Conservation (phyloP, 768 basidiomycete species). For the Paxillus ammoniavirescens region DNA sequence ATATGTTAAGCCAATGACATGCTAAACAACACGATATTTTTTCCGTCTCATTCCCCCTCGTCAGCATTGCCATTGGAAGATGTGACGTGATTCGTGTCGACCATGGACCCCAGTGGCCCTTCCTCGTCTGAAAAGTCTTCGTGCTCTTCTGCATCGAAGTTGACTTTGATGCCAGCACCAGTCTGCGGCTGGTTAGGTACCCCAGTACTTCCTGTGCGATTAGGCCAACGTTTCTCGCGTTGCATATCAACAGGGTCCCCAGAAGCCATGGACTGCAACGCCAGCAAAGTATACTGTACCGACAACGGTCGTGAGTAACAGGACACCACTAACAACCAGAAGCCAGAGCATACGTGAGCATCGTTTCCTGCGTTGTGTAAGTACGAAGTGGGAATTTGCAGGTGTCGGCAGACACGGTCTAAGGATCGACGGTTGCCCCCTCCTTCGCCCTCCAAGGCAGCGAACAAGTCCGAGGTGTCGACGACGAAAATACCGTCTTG, state of each 20-base stretch:
- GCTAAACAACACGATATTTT: background rate
- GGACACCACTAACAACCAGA: background rate
- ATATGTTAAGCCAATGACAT: no score
- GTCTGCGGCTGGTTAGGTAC: constrained; percentile 18
- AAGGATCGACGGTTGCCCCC: constrained; percentile 53
- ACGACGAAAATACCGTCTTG: constrained; percentile 58
- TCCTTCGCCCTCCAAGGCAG: constrained; percentile 65
- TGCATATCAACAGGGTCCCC: constrained; percentile 75
- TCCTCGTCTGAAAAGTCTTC: constrained; percentile 45
- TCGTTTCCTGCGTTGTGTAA: constrained; percentile 89
- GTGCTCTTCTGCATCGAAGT: constrained; percentile 59
- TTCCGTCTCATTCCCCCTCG: constrained; percentile 1
- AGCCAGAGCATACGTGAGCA: constrained; percentile 56
- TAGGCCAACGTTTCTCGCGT: constrained; percentile 78
- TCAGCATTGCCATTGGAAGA: constrained; percentile 4
- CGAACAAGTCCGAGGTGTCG: constrained; percentile 75
- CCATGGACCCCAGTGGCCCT: constrained; percentile 31
- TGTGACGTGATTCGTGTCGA: constrained; percentile 11
- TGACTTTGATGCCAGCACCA: constrained; percentile 44
- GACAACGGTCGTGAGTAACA: background rate
- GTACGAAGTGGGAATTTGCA: constrained; percentile 53
- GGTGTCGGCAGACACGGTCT: constrained; percentile 58
- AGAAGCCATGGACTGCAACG: constrained; percentile 67
- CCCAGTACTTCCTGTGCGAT: constrained; percentile 37
- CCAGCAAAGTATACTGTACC: constrained; percentile 67